Evolutionary conservation across 345 rosid species (phyloP), one percentile per base, ranked within the genome.

Genomic region (Angophora floribunda): DNA sequence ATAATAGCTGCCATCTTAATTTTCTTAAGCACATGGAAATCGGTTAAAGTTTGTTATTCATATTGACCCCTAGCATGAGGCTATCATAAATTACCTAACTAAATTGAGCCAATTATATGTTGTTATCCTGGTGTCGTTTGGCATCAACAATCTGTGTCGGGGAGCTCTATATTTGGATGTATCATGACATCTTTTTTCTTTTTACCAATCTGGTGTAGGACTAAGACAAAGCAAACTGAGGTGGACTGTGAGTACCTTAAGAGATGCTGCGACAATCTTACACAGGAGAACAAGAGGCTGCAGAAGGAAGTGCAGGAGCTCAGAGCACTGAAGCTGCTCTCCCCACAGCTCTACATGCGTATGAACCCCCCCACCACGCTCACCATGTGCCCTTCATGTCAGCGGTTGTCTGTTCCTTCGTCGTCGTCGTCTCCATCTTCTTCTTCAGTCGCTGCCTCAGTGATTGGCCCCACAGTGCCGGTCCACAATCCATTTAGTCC

Each of bases 281-380:
- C 95, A 2, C 96, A 92, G 84, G 99, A 97, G 88, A 97, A 97
- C 90, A 88, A 95, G 78, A 91, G 97, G 91, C 79, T 97, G 89
- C 99, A 94, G 53, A 97, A 96, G 92, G 99, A 97, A 90, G 98
- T 94, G 79, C 95, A 93, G 85, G 99, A 96, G 93, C 96, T 97
- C 24, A 91, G 99, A 82, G 96, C 98, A 70, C 89, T 97, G 86
- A 97, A 96, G 90, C 98, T 95, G 90, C 97, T 95, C 14, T 96
- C 99, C 22, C 98, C 98, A 1, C 96, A 95, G 86, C 93, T 97
- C 50, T 93, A 97, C 93, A 96, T 94, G 98, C 96, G 94, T 63
- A 94, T 97, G 96, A 95, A 93, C 85, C 99, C 99, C 86, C 99
- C 98, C 28, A 97, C 99, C 6, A 97, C 98, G 16, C 96, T 96